A percentile compares a stretch with the other conserved stretches of the same genome.
Evolutionary conservation across 2,329 filamentous ascomycete genomes (phyloP).

Genomic region (Xylaria sp.): DNA sequence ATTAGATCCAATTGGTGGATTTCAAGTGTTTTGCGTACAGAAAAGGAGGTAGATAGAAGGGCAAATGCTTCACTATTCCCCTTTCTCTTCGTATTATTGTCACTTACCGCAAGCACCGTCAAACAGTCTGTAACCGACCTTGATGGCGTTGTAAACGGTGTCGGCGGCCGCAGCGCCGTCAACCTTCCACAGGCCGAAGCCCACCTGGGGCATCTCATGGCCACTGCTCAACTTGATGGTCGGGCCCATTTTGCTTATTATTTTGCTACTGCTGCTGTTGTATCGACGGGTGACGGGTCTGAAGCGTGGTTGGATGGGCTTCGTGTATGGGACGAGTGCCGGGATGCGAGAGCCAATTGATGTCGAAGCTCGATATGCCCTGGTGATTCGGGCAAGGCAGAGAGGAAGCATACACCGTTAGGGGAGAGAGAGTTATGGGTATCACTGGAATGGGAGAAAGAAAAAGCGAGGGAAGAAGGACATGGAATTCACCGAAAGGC

Average conservation of each 20-base stretch:
- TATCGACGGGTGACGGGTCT: neutral
- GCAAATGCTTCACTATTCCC: neutral
- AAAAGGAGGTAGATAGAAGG: neutral
- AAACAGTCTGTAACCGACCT: constrained; percentile 55
- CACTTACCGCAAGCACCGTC: constrained; percentile 56
- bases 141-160: constrained; percentile 70
- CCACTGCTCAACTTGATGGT: constrained; percentile 61
- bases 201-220: constrained; percentile 67
- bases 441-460: neutral
- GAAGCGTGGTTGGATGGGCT: neutral
- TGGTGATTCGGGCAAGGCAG: neutral
- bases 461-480: neutral
- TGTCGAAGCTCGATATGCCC: constrained; percentile 11
- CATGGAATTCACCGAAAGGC: neutral
- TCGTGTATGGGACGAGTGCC: neutral
- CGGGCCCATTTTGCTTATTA: constrained; percentile 28
- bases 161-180: constrained; percentile 67
- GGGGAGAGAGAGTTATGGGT: neutral
- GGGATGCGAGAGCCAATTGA: constrained; percentile 2
- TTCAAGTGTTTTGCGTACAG: too few relatives aligned
- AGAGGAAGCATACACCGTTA: constrained; percentile 6
- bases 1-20: neutral
- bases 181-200: constrained; percentile 81
- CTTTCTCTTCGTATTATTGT: neutral
- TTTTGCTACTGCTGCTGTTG: neutral